A percentile compares a stretch with the other conserved stretches of the same genome.
These are phyloP conservation scores for Trametes meyenii DNA, from an alignment of 768 basidiomycete species.

Conservation along the genomic window DNA sequence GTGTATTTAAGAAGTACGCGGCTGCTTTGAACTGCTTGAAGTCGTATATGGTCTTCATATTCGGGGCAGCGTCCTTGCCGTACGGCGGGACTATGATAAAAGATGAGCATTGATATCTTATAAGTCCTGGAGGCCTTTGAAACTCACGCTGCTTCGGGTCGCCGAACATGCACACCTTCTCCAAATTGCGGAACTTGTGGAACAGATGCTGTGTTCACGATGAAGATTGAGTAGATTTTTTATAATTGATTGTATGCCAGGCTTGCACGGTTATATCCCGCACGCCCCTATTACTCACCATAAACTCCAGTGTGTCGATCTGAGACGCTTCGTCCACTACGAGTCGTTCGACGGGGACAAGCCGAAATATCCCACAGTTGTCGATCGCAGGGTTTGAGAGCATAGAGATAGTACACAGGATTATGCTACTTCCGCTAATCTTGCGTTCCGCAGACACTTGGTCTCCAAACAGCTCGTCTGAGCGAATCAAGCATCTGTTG, in stretches of 20 bases:
- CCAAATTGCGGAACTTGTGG: conserved; percentile 40
- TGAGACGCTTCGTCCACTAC: conserved; percentile 63
- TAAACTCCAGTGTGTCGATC: conserved; percentile 49
- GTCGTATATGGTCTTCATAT: conserved; percentile 51
- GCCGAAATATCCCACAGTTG: conserved; percentile 35
- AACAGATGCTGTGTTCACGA: conserved; percentile 44
- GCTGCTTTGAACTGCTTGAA: conserved; percentile 40
- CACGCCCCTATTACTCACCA: conserved; percentile 36
- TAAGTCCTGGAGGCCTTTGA: neutral
- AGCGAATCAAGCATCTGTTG: conserved; percentile 39
- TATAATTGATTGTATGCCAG: no score
- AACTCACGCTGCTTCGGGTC: conserved; percentile 51
- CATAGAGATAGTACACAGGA: conserved; percentile 54
- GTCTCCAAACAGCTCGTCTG: conserved; percentile 43
- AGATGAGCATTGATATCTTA: neutral
- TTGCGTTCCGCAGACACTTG: conserved; percentile 26
- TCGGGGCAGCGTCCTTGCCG: conserved; percentile 44
- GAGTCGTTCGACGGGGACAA: conserved; percentile 47
- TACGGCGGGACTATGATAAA: conserved; percentile 50
- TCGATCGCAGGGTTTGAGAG: conserved; percentile 49
- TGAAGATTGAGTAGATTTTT: neutral
- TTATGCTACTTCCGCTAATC: conserved; percentile 37
- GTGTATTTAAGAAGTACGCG: conserved; percentile 45
- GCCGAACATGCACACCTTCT: conserved; percentile 55
- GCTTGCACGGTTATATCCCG: neutral